Evolutionary conservation across 2,329 filamentous ascomycete species (phyloP).

Genomic region (Fonsecaea multimorphosa): DNA sequence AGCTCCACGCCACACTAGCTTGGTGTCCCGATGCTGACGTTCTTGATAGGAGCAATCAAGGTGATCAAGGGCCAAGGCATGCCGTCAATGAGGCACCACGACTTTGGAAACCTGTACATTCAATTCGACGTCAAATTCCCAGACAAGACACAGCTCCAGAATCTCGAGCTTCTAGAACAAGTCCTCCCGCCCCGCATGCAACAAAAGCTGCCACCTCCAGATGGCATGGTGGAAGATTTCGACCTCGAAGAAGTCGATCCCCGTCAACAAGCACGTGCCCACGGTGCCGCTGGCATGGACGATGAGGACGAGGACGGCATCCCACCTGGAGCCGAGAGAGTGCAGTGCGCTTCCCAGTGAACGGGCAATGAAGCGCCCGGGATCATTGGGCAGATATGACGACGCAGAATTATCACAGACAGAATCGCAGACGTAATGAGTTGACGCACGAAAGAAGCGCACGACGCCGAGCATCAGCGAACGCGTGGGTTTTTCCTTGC

Average conservation of each 20-base stretch:
- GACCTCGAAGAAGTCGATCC: constrained; percentile 83
- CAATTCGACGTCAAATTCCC: constrained; percentile 99
- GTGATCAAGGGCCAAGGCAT: constrained; percentile 96
- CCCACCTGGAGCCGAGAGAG: constrained; percentile 56
- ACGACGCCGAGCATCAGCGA: constrained; percentile 26
- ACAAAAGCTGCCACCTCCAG: constrained; percentile 71
- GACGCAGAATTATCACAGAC: constrained; percentile 13
- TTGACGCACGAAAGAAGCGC: constrained; percentile 16
- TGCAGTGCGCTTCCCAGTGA: constrained; percentile 61
- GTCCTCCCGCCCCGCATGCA: constrained; percentile 77
- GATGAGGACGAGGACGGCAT: constrained; percentile 70
- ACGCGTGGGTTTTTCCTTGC: constrained; percentile 21
- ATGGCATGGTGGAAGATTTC: constrained; percentile 91
- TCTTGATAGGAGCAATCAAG: constrained; percentile 76
- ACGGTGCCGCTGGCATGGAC: constrained; percentile 67
- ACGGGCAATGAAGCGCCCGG: constrained; percentile 10
- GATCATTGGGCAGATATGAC: constrained; percentile 4
- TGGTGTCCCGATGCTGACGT: constrained; percentile 8
- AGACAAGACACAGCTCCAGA: constrained; percentile 70
- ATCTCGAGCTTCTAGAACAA: constrained; percentile 79
- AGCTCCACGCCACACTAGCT: background rate
- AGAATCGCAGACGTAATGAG: constrained; percentile 14
- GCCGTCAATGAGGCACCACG: constrained; percentile 94
- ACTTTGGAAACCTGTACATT: constrained; percentile 94
- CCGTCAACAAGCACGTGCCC: constrained; percentile 68